Evolutionary conservation across 805 yeast species (phyloP), one percentile per base, ranked within the genome.

Genomic region (Brettanomyces naardenensis): DNA sequence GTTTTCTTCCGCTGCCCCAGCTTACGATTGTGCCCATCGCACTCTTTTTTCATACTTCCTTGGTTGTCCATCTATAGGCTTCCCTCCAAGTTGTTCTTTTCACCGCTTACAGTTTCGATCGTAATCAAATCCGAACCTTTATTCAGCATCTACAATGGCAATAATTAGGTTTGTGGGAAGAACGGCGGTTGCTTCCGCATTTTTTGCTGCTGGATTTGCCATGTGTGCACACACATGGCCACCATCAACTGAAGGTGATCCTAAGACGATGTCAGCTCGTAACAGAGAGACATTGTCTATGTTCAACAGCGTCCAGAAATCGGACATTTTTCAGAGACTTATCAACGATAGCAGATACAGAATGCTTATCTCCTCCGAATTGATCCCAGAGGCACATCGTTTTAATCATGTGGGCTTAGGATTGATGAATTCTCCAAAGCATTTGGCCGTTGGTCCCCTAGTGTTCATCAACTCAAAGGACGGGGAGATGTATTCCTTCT

Each of bases 401-500:
- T 50, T 53, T 2, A 73, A 80, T 52, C 82, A 80, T 57, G 86
- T 82, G 7, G 78, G 82, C 0, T 74, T 78, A 36, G 95, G 95
- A 1, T 57, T 84, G 6, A 61, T 87, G 36, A 75, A 73, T 46
- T 89, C 94, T 0, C 73, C 75, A 2, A 69, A 75, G 14, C 71
- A 77, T 43, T 62, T 84, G 44, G 85, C 81, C 39, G 73, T 84
- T 19, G 95, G 86, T 49, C 95, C 95, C 0, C 58, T 85, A 15
- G 67, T 80, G 10, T 80, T 83, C 51, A 49, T 66, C 31, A 68
- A 82, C 47, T 57, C 58, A 15, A 51, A 64, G 21, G 63, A 65
- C 2, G 75, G 76, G 1, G 77, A 78, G 44, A 46, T 84, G 38
- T 68, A 71, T 6, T 76, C 80, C 1, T 78, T 85, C 49, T 77